These are phyloP conservation scores for Skeletonema tropicum DNA, from an alignment of 108 stramenopile species.

Conservation along the genomic window DNA sequence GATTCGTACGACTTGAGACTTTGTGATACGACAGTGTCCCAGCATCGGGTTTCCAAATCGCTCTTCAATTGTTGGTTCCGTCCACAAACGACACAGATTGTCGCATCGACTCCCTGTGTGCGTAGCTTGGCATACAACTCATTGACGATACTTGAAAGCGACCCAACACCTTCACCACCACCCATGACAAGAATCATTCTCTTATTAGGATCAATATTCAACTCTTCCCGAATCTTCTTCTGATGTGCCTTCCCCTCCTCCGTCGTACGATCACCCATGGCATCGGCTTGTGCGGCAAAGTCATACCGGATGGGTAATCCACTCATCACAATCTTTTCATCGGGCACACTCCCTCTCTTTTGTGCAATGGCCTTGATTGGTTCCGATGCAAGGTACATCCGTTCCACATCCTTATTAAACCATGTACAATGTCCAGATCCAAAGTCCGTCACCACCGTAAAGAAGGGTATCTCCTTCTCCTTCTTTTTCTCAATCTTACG, in stretches of 20 bases:
- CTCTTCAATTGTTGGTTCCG: constrained; percentile 81
- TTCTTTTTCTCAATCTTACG: constrained; percentile 59
- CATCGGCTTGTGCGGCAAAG: constrained; percentile 70
- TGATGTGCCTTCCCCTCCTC: constrained; percentile 59
- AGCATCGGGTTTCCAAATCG: constrained; percentile 66
- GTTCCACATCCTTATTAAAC: constrained; percentile 88
- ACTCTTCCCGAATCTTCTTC: constrained; percentile 37
- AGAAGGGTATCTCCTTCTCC: constrained; percentile 82
- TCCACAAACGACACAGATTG: constrained; percentile 95
- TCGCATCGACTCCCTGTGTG: constrained; percentile 69
- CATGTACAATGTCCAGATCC: constrained; percentile 93
- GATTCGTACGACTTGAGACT: constrained; percentile 45
- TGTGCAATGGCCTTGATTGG: constrained; percentile 69
- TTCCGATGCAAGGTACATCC: constrained; percentile 90
- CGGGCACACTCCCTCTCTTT: constrained; percentile 67
- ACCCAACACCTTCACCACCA: constrained; percentile 95
- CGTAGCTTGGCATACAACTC: constrained; percentile 61
- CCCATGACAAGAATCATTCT: constrained; percentile 92
- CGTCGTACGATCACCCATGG: constrained; percentile 70
- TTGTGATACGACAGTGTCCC: constrained; percentile 61
- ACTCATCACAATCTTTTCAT: constrained; percentile 82
- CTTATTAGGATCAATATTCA: constrained; percentile 63
- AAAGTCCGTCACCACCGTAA: constrained; percentile 97
- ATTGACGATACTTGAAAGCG: constrained; percentile 80
- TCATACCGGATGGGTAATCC: constrained; percentile 95